These are phyloP conservation scores for Amaranthus hypochondriacus DNA, from an alignment of 148 eudicot species.

Conservation along the genomic window DNA sequence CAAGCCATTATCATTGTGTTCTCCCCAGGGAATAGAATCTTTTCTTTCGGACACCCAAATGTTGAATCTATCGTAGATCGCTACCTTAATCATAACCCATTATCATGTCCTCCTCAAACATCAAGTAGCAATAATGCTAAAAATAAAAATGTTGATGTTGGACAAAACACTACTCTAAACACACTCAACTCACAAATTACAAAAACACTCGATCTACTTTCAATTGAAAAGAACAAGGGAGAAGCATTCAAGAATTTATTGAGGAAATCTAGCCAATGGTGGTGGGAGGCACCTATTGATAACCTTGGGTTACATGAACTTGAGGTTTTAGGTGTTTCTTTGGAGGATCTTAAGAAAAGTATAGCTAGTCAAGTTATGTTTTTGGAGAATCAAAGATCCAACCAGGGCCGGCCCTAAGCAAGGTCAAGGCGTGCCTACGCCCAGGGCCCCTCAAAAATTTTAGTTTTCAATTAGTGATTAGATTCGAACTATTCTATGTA, in stretches of 20 bases:
- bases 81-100: conserved; percentile 28
- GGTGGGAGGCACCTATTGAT: conserved; percentile 58
- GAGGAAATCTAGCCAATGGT: conserved; percentile 33
- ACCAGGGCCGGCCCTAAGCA: no score
- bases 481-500: no score
- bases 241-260: conserved; percentile 28
- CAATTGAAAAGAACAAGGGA: conserved; percentile 33
- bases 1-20: conserved; percentile 39
- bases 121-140: background rate
- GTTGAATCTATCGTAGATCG: conserved; percentile 39
- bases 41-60: conserved; percentile 49
- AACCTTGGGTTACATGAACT: conserved; percentile 44
- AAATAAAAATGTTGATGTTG: background rate
- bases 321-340: conserved; percentile 36
- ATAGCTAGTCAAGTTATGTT: conserved; percentile 25
- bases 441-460: no score
- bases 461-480: no score
- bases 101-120: conserved; percentile 15
- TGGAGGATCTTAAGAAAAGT: conserved; percentile 51
- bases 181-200: conserved; percentile 43
- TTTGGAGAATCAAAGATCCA: conserved; percentile 10
- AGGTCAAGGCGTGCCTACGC: no score
- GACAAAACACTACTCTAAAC: conserved; percentile 1
- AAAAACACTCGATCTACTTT: conserved; percentile 33
- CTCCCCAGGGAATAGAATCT: conserved; percentile 47